These are phyloP conservation scores for Termitomyces sp. DNA, from an alignment of 768 basidiomycete genomes.

Conservation along the genomic window DNA sequence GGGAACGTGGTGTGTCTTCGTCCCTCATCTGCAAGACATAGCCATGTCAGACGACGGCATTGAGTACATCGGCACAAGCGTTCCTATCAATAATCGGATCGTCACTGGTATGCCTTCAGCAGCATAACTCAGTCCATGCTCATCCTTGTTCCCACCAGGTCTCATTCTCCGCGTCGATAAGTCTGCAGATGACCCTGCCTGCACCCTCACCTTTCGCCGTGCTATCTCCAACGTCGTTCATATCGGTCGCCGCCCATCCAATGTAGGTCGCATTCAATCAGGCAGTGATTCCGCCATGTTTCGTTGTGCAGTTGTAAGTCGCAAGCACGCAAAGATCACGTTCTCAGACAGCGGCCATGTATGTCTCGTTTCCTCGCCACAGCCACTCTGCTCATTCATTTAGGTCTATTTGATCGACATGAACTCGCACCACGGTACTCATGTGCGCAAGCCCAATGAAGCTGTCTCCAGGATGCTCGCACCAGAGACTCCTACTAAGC, in stretches of 20 bases:
- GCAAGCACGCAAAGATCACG: slow-evolving; percentile 72
- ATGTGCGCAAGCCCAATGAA: slow-evolving; percentile 53
- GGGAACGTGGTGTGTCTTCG: slow-evolving; percentile 2
- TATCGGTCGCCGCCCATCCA: slow-evolving; percentile 65
- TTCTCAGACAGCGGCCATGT: slow-evolving; percentile 71
- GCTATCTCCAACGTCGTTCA: slow-evolving; percentile 44
- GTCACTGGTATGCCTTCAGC: slow-evolving; percentile 30
- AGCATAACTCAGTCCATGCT: slow-evolving; percentile 9
- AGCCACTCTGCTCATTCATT: slow-evolving; percentile 13
- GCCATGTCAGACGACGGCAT: slow-evolving; percentile 53
- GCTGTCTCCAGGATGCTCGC: slow-evolving; percentile 40
- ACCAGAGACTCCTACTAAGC: slow-evolving; percentile 49
- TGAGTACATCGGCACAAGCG: slow-evolving; percentile 48
- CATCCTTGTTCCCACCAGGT: slow-evolving; percentile 33
- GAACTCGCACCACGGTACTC: slow-evolving; percentile 73
- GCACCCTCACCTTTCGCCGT: slow-evolving; percentile 49
- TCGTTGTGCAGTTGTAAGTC: slow-evolving; percentile 73
- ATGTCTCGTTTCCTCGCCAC: slow-evolving; percentile 20
- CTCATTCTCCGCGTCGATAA: slow-evolving; percentile 56
- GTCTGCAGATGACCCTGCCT: slow-evolving; percentile 37
- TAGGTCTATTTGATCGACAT: slow-evolving; percentile 71
- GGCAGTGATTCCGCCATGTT: slow-evolving; percentile 53
- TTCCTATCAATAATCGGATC: slow-evolving; percentile 23
- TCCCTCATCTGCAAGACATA: slow-evolving; percentile 7
- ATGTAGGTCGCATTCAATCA: slow-evolving; percentile 34